Conservation (phyloP, 176 grass and related monocot genomes). For the Triticum turgidum region DNA sequence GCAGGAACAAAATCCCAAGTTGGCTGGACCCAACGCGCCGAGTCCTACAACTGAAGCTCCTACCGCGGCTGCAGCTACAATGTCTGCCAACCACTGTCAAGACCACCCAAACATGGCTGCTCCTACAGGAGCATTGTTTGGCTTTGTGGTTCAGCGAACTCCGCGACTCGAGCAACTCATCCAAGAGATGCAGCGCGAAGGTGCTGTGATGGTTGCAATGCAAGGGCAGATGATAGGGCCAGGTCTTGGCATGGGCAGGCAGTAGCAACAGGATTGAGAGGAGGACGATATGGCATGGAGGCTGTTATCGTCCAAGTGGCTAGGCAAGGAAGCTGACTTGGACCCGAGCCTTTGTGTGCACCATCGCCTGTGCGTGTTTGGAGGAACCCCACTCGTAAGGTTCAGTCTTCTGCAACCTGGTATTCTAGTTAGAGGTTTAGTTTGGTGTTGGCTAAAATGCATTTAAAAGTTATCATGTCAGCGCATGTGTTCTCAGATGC, state of each 20-base stretch:
- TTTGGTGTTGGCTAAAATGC: not conserved
- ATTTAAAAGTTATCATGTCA: not conserved
- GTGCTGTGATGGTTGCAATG: constrained; percentile 22
- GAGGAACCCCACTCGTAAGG: too few species aligned
- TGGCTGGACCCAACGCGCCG: not conserved
- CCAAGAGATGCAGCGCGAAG: constrained; percentile 15
- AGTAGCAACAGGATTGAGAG: not conserved
- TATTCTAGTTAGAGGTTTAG: too few species aligned
- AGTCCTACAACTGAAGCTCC: not conserved
- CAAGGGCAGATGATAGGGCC: not conserved
- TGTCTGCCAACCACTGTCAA: not conserved
- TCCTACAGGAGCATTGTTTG: not conserved
- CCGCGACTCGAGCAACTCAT: constrained; percentile 9
- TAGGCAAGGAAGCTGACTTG: too few species aligned
- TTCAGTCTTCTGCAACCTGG: too few species aligned
- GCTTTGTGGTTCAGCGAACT: constrained; percentile 16
- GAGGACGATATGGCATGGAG: not conserved
- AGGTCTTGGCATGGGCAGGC: not conserved
- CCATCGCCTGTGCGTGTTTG: too few species aligned
- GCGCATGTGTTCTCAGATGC: not conserved
- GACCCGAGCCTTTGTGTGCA: too few species aligned
- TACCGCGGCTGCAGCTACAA: not conserved
- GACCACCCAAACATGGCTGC: not conserved
- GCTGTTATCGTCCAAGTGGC: too few species aligned
- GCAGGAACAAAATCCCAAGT: not conserved